Evolutionary conservation across 2,329 filamentous ascomycete species (phyloP), one percentile per base, ranked within the genome.

Genomic region (Aspergillus tubingensis): DNA sequence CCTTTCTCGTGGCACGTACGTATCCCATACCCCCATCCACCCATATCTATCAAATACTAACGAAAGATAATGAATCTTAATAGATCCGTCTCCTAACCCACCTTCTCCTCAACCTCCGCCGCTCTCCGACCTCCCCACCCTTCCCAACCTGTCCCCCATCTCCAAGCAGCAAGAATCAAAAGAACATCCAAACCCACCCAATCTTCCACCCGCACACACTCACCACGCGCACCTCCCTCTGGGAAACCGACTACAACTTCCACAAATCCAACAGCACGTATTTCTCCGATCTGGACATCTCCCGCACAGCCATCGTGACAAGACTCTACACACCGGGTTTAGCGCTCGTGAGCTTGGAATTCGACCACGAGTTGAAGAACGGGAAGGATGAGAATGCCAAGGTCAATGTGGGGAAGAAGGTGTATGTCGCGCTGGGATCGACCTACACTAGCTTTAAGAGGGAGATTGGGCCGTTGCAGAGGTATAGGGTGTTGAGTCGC

Each of bases 201-300:
- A 85, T 95, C 65, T 95, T 94, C 80, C 85, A 87, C 52, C 88
- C 90, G 51, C 79, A 90, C 54, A 86, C 91, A 60, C 86, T 88
- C 15, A 80, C 82, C 41, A 86, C 88, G 6, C 86, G 87, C 70
- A 85, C 89, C 13, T 85, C 90, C 1, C 78, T 90, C 57, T 83
- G 90, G 67, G 92, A 96, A 77, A 91, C 88, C 69, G 93, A 96
- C 79, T 92, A 92, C 80, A 94, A 95, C 79, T 72, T 92, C 47
- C 90, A 94, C 82, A 92, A 93, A 74, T 88, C 88, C 63, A 91
- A 92, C 79, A 87, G 85, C 68, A 96, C 92, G 30, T 96, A 96
- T 80, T 96, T 96, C 73, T 82, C 87, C 66, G 92, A 96, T 76
- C 86, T 96, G 66, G 92, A 96, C 76, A 85, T 94, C 61, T 87